A percentile compares a stretch with the other conserved stretches of the same genome.
phyloP scores from a whole-genome alignment of 2,329 filamentous ascomycete genomes.

The Aspergillus tanneri region DNA sequence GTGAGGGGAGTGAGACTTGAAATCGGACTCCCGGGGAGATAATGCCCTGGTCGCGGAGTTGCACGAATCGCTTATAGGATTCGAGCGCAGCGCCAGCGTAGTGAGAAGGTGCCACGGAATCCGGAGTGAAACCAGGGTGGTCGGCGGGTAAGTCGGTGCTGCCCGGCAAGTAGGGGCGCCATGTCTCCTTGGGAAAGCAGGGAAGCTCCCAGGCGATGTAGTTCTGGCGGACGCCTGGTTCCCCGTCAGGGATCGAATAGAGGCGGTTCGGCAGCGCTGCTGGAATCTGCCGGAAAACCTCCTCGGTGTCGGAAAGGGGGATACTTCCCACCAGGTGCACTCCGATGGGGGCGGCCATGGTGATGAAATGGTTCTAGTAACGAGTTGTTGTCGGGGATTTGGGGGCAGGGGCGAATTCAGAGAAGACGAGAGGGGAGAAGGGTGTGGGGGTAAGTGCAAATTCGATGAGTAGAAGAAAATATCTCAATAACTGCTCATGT shows the following conservation, averaged over 20 bases:
- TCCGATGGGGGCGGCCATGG: neutral
- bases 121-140: slow-evolving; percentile 10
- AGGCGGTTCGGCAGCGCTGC: slow-evolving; percentile 34
- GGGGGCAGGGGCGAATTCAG: too few species aligned
- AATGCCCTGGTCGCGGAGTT: slow-evolving; percentile 19
- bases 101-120: slow-evolving; percentile 17
- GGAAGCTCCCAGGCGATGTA: slow-evolving; percentile 30
- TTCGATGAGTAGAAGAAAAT: too few species aligned
- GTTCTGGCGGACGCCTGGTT: slow-evolving; percentile 33
- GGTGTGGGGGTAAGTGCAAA: too few species aligned
- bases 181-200: slow-evolving; percentile 31
- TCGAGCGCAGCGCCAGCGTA: slow-evolving; percentile 31
- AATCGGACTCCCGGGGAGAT: slow-evolving; percentile 30
- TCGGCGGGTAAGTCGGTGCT: slow-evolving; percentile 7
- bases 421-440: too few species aligned
- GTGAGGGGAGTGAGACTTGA: slow-evolving; percentile 33
- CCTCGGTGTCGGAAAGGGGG: slow-evolving; percentile 32
- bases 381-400: too few species aligned
- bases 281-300: slow-evolving; percentile 34
- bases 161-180: neutral
- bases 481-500: too few species aligned
- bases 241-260: slow-evolving; percentile 44
- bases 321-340: slow-evolving; percentile 39
- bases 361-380: neutral
- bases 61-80: slow-evolving; percentile 29